Evolutionary conservation across 2,329 filamentous ascomycete genomes (phyloP), one percentile per base, ranked within the genome.

Genomic region (Byssochlamys sp.): DNA sequence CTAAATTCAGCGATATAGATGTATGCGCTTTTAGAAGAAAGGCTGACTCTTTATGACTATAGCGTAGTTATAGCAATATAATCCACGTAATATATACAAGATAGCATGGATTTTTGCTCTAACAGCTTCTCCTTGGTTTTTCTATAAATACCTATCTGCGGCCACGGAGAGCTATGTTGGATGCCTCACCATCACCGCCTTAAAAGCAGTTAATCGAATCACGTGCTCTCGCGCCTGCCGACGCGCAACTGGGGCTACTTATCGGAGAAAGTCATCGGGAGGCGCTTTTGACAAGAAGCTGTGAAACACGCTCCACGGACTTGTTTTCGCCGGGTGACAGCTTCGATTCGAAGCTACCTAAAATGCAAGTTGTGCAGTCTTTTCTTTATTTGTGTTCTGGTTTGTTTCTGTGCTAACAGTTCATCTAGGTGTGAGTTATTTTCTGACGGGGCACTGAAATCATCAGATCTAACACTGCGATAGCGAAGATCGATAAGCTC

Each of bases 401-500:
- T 31, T 9, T 35, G 4, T 19, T 33, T n/a, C 14, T 49, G 5
- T 10, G 49, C 54, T 58, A 48, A 14, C n/a, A 19, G 19, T 39
- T 10, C 19, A 29, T 19, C 27, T 56, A 58, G 57, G 57, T 58
- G 57, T 58, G 54, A 55, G 57, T 56, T 24, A 9, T 39, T 31
- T n/a, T 50, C 10, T 2, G 24, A 14, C 29, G 19, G 29, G 48
- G 51, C 24, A 29, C 56, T 33, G 51, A 45, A 53, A 27, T 24
- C 45, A 27, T 51, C 39, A 3, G 54, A 27, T 50, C 55, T 58
- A 24, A 58, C 39, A 56, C 55, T 29, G 35, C 31, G 26, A 55
- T 56, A 89, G 89, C 91, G 63, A 88, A 85, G 72, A 91, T 97
- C 66, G 90, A 96, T 70, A 95, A 91, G 70, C 83, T 96, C 65